Evolutionary conservation across 2,329 filamentous ascomycete genomes (phyloP).

Genomic region (Colletotrichum gigasporum): DNA sequence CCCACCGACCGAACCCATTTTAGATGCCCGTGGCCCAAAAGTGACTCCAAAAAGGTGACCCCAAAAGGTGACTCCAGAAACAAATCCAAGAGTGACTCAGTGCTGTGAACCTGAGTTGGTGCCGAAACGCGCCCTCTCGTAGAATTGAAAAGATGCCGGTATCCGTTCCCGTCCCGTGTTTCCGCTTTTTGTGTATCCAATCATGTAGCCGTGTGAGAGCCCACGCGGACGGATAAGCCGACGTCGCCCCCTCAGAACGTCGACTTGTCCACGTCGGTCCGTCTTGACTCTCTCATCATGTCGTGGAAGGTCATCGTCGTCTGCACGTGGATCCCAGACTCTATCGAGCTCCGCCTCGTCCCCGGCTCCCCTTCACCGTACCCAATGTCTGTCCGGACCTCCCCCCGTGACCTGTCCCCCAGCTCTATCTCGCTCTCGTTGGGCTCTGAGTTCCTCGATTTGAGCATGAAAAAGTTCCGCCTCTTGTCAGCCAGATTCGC

Average conservation of each 20-base stretch:
- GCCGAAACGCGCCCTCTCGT: neutral
- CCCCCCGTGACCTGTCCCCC: conserved; percentile 41
- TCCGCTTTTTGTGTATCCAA: no score
- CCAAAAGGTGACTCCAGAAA: no score
- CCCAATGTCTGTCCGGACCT: conserved; percentile 43
- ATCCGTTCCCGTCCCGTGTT: no score
- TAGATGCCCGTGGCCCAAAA: no score
- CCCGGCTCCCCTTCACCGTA: neutral
- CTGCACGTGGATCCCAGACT: conserved; percentile 33
- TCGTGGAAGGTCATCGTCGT: conserved; percentile 30
- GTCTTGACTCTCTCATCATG: neutral
- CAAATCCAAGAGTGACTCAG: neutral
- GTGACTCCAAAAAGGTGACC: no score
- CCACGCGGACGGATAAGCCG: no score
- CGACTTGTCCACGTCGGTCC: neutral
- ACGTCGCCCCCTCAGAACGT: no score
- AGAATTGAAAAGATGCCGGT: no score
- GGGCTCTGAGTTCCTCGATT: neutral
- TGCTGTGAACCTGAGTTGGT: neutral
- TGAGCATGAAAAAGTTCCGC: conserved; percentile 11
- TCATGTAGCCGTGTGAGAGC: no score
- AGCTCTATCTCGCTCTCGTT: conserved; percentile 41
- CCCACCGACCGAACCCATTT: neutral
- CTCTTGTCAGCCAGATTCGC: conserved; percentile 9
- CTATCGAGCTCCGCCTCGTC: conserved; percentile 12